Evolutionary conservation across 2,329 filamentous ascomycete genomes (phyloP).

Genomic region (Aspergillus thermomutatus): DNA sequence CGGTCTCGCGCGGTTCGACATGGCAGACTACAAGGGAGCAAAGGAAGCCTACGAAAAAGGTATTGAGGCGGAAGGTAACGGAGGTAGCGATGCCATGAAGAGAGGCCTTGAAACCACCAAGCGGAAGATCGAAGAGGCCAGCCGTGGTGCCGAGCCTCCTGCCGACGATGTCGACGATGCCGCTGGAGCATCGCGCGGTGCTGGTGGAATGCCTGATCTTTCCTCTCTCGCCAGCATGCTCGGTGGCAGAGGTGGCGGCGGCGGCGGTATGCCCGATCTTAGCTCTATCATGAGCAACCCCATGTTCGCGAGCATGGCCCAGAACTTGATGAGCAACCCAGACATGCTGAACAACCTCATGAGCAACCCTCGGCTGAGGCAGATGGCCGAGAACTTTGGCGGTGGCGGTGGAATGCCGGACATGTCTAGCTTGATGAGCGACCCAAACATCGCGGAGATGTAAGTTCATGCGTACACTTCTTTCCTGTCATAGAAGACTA

Average conservation of each 20-base stretch:
- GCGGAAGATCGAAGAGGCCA: slow-evolving; percentile 78
- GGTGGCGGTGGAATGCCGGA: slow-evolving; percentile 84
- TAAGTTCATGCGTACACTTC: slow-evolving; percentile 52
- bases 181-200: slow-evolving; percentile 41
- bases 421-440: slow-evolving; percentile 79
- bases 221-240: slow-evolving; percentile 69
- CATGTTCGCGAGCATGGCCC: slow-evolving; percentile 96
- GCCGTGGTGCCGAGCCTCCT: slow-evolving; percentile 50
- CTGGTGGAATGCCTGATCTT: slow-evolving; percentile 68
- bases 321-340: slow-evolving; percentile 96
- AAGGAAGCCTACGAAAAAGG: slow-evolving; percentile 94
- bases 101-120: slow-evolving; percentile 94
- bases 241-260: slow-evolving; percentile 58
- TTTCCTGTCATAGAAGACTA: slow-evolving; percentile 7
- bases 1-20: slow-evolving; percentile 84
- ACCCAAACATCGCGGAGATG: slow-evolving; percentile 90
- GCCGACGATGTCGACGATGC: slow-evolving; percentile 52
- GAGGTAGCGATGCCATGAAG: slow-evolving; percentile 95
- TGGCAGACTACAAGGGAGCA: slow-evolving; percentile 83
- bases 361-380: slow-evolving; percentile 83
- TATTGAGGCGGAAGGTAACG: slow-evolving; percentile 90
- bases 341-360: slow-evolving; percentile 88
- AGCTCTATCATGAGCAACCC: slow-evolving; percentile 90
- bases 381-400: slow-evolving; percentile 80
- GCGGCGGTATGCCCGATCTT: slow-evolving; percentile 79